Evolutionary conservation across 495 filamentous ascomycete species (phyloP).

Genomic region (Aspergillus haitiensis): DNA sequence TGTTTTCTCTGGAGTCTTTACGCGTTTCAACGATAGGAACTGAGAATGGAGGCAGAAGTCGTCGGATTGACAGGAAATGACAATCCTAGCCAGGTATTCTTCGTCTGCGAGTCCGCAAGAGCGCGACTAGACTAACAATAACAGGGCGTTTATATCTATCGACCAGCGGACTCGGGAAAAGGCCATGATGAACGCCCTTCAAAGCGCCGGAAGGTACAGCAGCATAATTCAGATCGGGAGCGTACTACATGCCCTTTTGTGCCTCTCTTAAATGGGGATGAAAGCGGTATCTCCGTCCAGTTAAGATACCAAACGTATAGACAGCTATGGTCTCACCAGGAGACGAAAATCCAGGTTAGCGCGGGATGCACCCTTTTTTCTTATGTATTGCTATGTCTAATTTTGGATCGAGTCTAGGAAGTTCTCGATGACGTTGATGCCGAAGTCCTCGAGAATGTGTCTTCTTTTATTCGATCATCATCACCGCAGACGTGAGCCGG

Average conservation of each 20-base stretch:
- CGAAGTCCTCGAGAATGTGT: slow-evolving; percentile 64
- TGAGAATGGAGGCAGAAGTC: slow-evolving; percentile 29
- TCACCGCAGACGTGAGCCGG: slow-evolving; percentile 43
- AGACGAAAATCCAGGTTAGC: slow-evolving; percentile 66
- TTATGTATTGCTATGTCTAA: slow-evolving; percentile 8
- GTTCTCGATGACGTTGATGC: slow-evolving; percentile 48
- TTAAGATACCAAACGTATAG: slow-evolving; percentile 64
- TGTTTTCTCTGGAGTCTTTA: slow-evolving; percentile 1
- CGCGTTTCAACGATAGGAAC: slow-evolving; percentile 7
- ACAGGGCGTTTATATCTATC: slow-evolving; percentile 72
- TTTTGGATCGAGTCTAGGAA: slow-evolving; percentile 19
- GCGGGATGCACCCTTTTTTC: background rate
- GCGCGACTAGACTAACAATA: slow-evolving; percentile 22
- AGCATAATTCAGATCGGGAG: slow-evolving; percentile 25
- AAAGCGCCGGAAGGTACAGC: slow-evolving; percentile 62
- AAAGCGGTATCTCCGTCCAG: slow-evolving; percentile 51
- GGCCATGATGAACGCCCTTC: slow-evolving; percentile 50
- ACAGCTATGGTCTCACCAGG: slow-evolving; percentile 65
- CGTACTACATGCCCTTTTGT: slow-evolving; percentile 47
- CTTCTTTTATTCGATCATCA: slow-evolving; percentile 61
- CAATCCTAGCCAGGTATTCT: slow-evolving; percentile 51
- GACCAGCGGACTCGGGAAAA: slow-evolving; percentile 46
- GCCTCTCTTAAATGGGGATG: slow-evolving; percentile 62
- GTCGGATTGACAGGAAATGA: slow-evolving; percentile 31
- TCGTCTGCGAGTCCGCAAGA: background rate